Base-by-base conservation (phyloP, 1,284 basidiomycete species). In the Bjerkandera adusta region DNA sequence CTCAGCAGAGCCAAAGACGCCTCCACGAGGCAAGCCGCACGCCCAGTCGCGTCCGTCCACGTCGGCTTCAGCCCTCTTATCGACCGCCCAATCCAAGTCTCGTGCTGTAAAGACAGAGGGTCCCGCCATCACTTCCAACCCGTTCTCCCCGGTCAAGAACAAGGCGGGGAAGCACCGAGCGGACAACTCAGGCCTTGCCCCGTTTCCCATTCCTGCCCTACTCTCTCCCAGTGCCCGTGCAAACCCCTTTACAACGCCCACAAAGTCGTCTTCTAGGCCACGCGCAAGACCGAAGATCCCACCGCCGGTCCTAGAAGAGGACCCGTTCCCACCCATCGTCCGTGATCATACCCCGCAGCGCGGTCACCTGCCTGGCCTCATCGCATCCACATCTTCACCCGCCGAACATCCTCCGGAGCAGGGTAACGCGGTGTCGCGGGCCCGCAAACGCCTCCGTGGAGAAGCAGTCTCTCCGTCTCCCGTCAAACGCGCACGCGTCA, bases 391-490 rank as follows among this genome's bases (percentile, higher is more conserved):
- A 34, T 32, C 32, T 33, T 15, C 22, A 33, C 30, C 41, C 15
- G 34, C 32, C 37, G 32, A 34, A 13, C 49, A 53, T 37, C 54
- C 43, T 48, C 50, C 29, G 33, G 53, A 47, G 8, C 65, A 67
- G 15, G 62, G 66, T 24, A 69, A 61, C 43, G 78, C 83, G 13
- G 67, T 88, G 26, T 75, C 73, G 22, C 75, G 85, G 27, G 88
- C 88, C 24, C 78, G 86, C 33, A 90, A 90, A 62, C 82, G 87
- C 45, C 71, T 90, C 18, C 79, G 88, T 36, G 87, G 87, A 21
- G 87, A 90, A 58, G 79, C 81, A 1, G 85, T 90, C 3, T 89
- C 86, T 0, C 88, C 87, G 4, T 87, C 88, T 18, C 88, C 87
- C 6, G 77, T 73, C 58, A 88, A 87, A 60, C 77, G 83, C 48